Evolutionary conservation across 495 filamentous ascomycete species (phyloP), one percentile per base, ranked within the genome.

Genomic region (Polyplosphaeria fusca): DNA sequence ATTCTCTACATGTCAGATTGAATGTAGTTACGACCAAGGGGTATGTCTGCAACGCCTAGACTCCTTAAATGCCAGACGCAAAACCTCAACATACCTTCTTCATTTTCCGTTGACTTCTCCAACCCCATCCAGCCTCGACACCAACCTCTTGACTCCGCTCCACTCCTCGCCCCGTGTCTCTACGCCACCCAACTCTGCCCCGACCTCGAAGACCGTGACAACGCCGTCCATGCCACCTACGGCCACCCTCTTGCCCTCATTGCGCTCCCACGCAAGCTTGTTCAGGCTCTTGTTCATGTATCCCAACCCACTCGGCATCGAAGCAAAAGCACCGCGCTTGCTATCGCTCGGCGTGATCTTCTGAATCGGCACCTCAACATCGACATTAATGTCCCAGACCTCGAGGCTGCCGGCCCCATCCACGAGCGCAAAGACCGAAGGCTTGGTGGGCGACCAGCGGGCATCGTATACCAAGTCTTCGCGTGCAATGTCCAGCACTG

Each of bases 401-500:
- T 97, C 93, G 32, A 99, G 74, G 67, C 85, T 87, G n/a, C 93
- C 93, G 13, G 85, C 88, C 30, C 93, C 93, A 57, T 97, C 93
- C 22, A 97, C 93, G 12, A 91, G 80, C 13, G 87, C 88, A 71
- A 99, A 99, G 12, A 99, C 87, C 23, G 88, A 89, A 0, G 93
- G 93, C 63, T 89, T 87, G 60, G 89, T 80, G 0, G 93, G 92
- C 28, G 88, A 92, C 93, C 93, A 99, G 12, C 83, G 82, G 0
- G 91, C 91, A 72, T 96, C 92, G 72, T 97, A 99, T 38, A 97
- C 90, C 5, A 96, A 82, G 61, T 97, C 93, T 74, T 99, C 93
- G 25, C 94, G 86, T 27, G 83, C 83, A 62, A 97, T 86, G 45
- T 96, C 91, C 12, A 96, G 74, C 9, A 99, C 78, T 0, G 94